Base-by-base conservation (phyloP, 1,139 yeast species). In the Eremothecium gossypii region DNA sequence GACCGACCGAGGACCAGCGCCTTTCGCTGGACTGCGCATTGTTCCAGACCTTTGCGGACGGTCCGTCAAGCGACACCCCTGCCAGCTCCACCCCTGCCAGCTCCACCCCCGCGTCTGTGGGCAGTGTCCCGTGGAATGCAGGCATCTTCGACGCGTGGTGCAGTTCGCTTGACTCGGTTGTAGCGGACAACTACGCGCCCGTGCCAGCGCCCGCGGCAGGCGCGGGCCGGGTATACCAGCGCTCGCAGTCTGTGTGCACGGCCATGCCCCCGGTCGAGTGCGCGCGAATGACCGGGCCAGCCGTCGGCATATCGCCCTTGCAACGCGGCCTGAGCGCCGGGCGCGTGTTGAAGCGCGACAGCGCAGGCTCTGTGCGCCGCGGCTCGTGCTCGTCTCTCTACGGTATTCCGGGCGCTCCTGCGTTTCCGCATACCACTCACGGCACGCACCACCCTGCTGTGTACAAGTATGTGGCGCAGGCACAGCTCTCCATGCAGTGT, bases 401-500 rank as follows among this genome's bases (percentile, higher is more conserved):
- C 8, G 35, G 26, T 29, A 14, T 13, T 7, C 28, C 27, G 30
- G n/a, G 29, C 14, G 31, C 13, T 11, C 37, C 12, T 29, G 27
- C 38, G 13, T 20, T 34, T 30, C 28, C 30, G 27, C 23, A 17
- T 17, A 3, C 40, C 13, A 34, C 41, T 26, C 33, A 34, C 27
- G 37, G 37, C 13, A n/a, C 26, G 7, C 33, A 11, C 17, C 38
- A 26, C 11, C 17, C 38, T 20, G 39, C 33, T 28, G 23, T 39
- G 9, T 44, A 41, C 43, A 44, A 44, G 26, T 44, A 44, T 27
- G 45, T 44, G 29, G 44, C 44, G 6, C 45, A 44, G 30, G 47
- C 47, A 9, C 47, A 40, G 12, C n/a, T 44, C 32, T 41, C 47
- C 9, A 41, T 41, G 45, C 47, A 42, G 34, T 33, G 27, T 20